Percentiles rank a stretch among this genome's conserved stretches.
Evolutionary conservation across 768 basidiomycete genomes (phyloP).

Genomic region (Boletus sp.): DNA sequence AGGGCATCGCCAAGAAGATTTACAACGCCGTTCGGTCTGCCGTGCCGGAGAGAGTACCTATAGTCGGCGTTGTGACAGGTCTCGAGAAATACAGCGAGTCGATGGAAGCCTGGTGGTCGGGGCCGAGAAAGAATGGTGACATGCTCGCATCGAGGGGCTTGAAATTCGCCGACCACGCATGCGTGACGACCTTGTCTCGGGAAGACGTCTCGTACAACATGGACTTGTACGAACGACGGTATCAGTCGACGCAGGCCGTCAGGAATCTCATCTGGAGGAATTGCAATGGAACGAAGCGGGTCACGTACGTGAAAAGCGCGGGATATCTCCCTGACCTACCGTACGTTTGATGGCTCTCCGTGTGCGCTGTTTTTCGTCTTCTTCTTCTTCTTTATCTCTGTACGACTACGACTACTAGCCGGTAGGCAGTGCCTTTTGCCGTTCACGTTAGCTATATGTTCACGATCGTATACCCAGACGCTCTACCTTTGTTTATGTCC

Average conservation of each 20-base stretch:
- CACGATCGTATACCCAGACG: conserved; percentile 20
- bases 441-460: conserved; percentile 16
- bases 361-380: not conserved
- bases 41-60: conserved; percentile 33
- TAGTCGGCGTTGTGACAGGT: conserved; percentile 37
- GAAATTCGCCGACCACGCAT: conserved; percentile 38
- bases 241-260: conserved; percentile 24
- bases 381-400: conserved; percentile 2
- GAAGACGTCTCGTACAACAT: conserved; percentile 33
- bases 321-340: conserved; percentile 28
- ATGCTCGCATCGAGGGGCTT: conserved; percentile 33
- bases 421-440: conserved; percentile 17
- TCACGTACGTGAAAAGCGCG: conserved; percentile 29
- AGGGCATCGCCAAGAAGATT: conserved; percentile 27
- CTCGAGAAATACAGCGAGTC: conserved; percentile 33
- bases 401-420: conserved; percentile 13
- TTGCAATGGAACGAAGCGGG: conserved; percentile 28
- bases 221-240: conserved; percentile 32
- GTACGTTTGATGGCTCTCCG: conserved; percentile 8
- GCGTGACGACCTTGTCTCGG: conserved; percentile 37
- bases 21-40: conserved; percentile 27
- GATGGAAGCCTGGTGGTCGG: conserved; percentile 36
- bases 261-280: conserved; percentile 29
- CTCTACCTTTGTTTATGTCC: conserved; percentile 12
- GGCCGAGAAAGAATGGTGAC: conserved; percentile 29